Evolutionary conservation across 1,284 basidiomycete species (phyloP).

Genomic region (Sanghuangporus sanghuang): DNA sequence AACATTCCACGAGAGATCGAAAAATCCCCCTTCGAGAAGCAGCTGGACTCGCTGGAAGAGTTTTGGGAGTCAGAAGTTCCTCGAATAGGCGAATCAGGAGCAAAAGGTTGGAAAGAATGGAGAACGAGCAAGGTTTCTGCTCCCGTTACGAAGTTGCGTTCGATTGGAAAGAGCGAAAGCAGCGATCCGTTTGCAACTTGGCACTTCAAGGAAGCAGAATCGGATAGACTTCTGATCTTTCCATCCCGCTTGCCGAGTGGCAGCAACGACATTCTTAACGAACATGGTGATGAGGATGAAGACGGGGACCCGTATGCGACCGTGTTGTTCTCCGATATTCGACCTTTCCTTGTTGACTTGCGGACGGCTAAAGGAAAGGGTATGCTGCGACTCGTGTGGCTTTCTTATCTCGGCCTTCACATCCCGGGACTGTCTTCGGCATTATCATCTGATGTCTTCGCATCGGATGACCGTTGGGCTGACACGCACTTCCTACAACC

Average conservation of each 20-base stretch:
- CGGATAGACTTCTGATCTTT: constrained; percentile 39
- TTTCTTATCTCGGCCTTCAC: constrained; percentile 73
- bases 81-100: constrained; percentile 54
- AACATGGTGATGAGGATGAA: constrained; percentile 20
- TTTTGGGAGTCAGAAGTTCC: constrained; percentile 75
- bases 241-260: constrained; percentile 60
- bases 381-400: constrained; percentile 70
- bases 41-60: constrained; percentile 56
- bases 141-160: constrained; percentile 12
- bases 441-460: constrained; percentile 30
- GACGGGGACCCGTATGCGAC: constrained; percentile 75
- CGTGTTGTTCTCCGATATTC: constrained; percentile 79
- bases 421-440: constrained; percentile 56
- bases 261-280: neutral
- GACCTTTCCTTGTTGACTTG: constrained; percentile 61
- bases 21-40: constrained; percentile 37
- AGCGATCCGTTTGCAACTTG: constrained; percentile 68
- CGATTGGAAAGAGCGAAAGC: constrained; percentile 18
- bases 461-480: constrained; percentile 63
- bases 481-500: constrained; percentile 27
- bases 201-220: constrained; percentile 53
- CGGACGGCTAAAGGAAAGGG: constrained; percentile 46
- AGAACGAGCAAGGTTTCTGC: constrained; percentile 30
- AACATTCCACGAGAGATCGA: constrained; percentile 41
- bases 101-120: constrained; percentile 64